Percentiles rank a stretch among this genome's conserved stretches.
phyloP scores from a whole-genome alignment of 176 grass and related monocot species.

The Cenchrus americanus region DNA sequence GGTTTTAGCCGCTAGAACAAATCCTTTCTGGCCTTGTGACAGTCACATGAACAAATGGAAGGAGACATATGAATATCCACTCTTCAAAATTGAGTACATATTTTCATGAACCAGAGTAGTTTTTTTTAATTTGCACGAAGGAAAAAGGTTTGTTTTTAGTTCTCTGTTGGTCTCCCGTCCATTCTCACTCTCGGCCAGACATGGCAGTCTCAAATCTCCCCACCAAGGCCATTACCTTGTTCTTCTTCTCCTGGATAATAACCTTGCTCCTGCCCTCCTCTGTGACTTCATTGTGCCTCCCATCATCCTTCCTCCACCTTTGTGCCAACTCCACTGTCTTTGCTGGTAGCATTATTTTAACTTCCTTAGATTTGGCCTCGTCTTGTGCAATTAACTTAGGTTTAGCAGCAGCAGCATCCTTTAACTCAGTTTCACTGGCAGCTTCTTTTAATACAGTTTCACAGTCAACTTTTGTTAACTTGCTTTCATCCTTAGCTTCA shows the following conservation, averaged over 20 bases:
- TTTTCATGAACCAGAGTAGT: not conserved
- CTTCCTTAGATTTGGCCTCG: conserved; percentile 29
- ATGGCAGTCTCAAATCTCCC: conserved; percentile 74
- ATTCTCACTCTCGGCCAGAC: conserved; percentile 30
- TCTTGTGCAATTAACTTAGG: conserved; percentile 8
- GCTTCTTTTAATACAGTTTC: not conserved
- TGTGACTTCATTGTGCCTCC: conserved; percentile 50
- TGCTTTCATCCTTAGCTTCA: not conserved
- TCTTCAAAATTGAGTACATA: conserved; percentile 12
- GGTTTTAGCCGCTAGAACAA: too few species aligned
- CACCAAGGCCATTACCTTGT: conserved; percentile 65
- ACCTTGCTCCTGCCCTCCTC: conserved; percentile 52
- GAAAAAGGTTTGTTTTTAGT: not conserved
- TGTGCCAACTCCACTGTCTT: conserved; percentile 9
- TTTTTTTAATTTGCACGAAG: not conserved
- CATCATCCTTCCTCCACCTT: conserved; percentile 38
- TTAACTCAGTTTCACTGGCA: not conserved
- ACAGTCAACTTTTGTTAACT: conserved; percentile 11
- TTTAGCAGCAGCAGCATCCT: not conserved
- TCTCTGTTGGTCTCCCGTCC: not conserved
- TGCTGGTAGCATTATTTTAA: conserved; percentile 9
- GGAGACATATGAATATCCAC: conserved; percentile 2
- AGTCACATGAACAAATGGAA: conserved; percentile 10
- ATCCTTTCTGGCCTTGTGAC: too few species aligned
- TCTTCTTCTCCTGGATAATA: conserved; percentile 45